Base-by-base conservation (phyloP, 2,329 filamentous ascomycete species). In the Fusarium metavorans region DNA sequence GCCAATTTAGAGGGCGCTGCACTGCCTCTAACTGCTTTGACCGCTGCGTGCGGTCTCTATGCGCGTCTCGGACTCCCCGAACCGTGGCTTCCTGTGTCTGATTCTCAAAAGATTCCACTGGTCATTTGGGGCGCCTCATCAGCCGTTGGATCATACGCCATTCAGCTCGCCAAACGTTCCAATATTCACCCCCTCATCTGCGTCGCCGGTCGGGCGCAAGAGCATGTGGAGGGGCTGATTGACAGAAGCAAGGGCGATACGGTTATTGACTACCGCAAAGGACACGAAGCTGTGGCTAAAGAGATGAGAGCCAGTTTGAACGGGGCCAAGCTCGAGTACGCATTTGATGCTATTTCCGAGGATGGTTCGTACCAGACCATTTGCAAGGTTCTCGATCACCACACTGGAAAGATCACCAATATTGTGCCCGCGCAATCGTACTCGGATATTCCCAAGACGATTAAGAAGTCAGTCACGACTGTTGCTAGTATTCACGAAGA, bases 51-150 rank as follows among this genome's bases (percentile, higher is more conserved):
- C 27, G 72, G 64, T 1, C 69, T 74, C 2, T 64, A 70, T 37
- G 27, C 57, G 3, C 27, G 45, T 4, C 68, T 74, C 7, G 25
- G 35, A 4, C 58, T 74, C 1, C 41, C 72, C 20, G 20, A n/a
- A 1, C 72, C 72, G 1, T 58, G 35, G 69, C 13, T 54, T 6
- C 68, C 68, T 13, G 18, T 39, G 0, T 6, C 45, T 4, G 61
- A 70, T 2, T 25, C 32, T 7, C 23, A 62, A 1, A 68, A 11
- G 0, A 14, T 61, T 0, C 72, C 72, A 1, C 54, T 74, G 1
- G 35, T 75, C 0, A 70, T 74, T 0, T 75, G 71, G 68, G 72
- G 72, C 1, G 72, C 71, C 11, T 74, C 72, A 7, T 75, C 72
- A 14, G 61, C 72, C 1, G 72, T 74, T 0, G 72, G 72, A 2